Conservation (phyloP, 2,329 filamentous ascomycete genomes). For the Phaeoacremonium minimum region DNA sequence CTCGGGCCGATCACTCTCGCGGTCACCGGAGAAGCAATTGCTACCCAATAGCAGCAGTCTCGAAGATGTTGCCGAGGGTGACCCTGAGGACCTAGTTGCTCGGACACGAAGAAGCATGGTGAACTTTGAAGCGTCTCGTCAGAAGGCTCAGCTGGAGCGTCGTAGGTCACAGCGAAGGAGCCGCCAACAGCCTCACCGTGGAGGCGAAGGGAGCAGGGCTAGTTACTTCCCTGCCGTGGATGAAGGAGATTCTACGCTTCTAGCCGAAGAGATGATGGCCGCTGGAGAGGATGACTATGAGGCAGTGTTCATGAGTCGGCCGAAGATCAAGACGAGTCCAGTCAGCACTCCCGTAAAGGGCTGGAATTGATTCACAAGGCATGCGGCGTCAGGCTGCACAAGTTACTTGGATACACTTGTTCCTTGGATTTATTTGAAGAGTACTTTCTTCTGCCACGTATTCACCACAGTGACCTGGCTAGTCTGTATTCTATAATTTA, state of each 20-base stretch:
- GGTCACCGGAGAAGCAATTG: neutral
- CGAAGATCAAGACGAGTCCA: conserved; percentile 75
- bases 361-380: no score
- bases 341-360: no score
- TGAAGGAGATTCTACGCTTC: conserved; percentile 42
- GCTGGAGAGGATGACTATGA: conserved; percentile 73
- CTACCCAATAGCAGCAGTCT: conserved; percentile 16
- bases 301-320: conserved; percentile 79
- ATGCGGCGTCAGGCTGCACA: no score
- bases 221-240: conserved; percentile 43
- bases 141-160: conserved; percentile 56
- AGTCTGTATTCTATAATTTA: no score
- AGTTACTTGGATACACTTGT: no score
- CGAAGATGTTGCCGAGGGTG: conserved; percentile 22
- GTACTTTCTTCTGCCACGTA: no score
- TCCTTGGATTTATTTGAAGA: no score
- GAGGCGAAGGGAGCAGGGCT: conserved; percentile 28
- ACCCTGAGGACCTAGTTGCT: conserved; percentile 47
- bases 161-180: conserved; percentile 44
- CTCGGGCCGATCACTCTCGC: neutral
- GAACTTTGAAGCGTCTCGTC: conserved; percentile 55
- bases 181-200: conserved; percentile 22
- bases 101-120: conserved; percentile 60
- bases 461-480: no score
- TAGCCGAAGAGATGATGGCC: conserved; percentile 68